Evolutionary conservation across 495 filamentous ascomycete genomes (phyloP), one percentile per base, ranked within the genome.

Genomic region (Daldinia concentrica): DNA sequence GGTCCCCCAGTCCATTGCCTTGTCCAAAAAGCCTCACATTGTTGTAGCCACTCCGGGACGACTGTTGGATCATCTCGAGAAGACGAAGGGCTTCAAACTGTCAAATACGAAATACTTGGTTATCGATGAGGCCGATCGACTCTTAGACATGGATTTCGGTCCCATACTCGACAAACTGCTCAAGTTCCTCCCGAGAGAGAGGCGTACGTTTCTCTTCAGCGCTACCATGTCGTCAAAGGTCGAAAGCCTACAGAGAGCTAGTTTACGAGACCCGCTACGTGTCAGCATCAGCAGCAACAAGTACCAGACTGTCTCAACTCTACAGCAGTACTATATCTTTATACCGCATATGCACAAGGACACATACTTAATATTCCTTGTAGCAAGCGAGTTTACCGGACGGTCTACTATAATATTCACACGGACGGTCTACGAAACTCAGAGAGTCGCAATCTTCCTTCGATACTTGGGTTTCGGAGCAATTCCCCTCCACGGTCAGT

Each of bases 61-160:
- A 58, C 81, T 99, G 11, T 83, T 98, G 2, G 95, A 99, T 73
- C 95, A 99, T 77, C 82, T 98, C 9, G 94, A 99, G 78, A 97
- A 97, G 77, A 99, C 95, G 6, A 97, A 97, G 77, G 95, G 95
- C 8, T 99, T 99, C 79, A 92, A 89, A 7, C 81, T 98, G 39
- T 87, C 89, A 6, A 82, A 81, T 15, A 81, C 98, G 4, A 93
- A 93, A 73, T 97, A 94, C 73, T 86, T 98, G 0, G 93, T 96
- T 37, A 93, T 98, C 87, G 95, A 98, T 72, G 95, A 99, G 80
- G 95, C 95, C 29, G 95, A 99, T 76, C 85, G 93, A 37, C 85
- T 99, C 0, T 86, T 99, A 0, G 95, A 98, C 76, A 89, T 97
- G 79, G 95, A 98, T 79, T 98, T 98, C 76, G 95, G 93, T 0